Percentiles rank a stretch among this genome's conserved stretches.
Evolutionary conservation across 169 alveolate species (phyloP).

Genomic region (Plasmodium reichenowi): DNA sequence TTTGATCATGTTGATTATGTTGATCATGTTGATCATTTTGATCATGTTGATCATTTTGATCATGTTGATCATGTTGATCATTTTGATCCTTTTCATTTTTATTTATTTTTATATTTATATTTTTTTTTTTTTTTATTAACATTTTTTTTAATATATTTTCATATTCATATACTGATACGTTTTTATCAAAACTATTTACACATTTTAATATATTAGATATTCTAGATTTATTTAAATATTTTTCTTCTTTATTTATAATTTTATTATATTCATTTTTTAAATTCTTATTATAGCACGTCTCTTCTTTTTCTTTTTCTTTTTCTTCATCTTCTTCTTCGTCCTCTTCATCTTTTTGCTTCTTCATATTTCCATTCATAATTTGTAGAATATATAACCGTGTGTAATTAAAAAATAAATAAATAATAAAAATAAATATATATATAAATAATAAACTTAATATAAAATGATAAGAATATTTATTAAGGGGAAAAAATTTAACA

Average conservation of each 20-base stretch:
- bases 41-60: no score
- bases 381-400: no score
- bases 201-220: conserved; percentile 11
- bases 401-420: no score
- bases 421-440: no score
- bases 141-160: conserved; percentile 3
- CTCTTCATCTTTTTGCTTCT: background rate
- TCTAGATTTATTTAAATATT: background rate
- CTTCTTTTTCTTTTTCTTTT: background rate
- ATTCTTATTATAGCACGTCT: background rate
- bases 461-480: no score
- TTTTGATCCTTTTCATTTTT: background rate
- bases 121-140: background rate
- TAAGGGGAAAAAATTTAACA: no score
- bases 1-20: no score
- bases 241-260: conserved; percentile 4
- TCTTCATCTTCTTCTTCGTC: background rate
- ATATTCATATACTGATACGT: conserved; percentile 5
- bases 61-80: no score
- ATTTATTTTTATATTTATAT: background rate
- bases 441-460: no score
- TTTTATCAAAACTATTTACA: conserved; percentile 1
- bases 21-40: no score
- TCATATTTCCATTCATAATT: no score
- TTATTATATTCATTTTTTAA: background rate